Percentiles rank a stretch among this genome's conserved stretches.
phyloP scores from a whole-genome alignment of 169 alveolate species.

The Eimeria tenella region DNA sequence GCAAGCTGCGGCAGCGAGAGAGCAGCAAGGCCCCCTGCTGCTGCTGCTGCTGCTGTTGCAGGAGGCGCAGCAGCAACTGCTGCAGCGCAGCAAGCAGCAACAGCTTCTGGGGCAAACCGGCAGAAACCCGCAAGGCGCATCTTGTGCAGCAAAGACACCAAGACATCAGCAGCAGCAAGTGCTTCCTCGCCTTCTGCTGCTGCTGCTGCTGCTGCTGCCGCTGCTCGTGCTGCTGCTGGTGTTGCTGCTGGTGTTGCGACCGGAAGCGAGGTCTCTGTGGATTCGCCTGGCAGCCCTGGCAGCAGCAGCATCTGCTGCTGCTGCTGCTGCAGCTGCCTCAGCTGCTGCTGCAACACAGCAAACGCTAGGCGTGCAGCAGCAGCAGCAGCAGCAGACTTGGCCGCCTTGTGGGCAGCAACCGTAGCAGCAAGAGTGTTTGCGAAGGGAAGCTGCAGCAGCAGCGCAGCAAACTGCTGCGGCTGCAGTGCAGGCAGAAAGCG shows the following conservation, averaged over 20 bases:
- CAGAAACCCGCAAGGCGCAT: slow-evolving; percentile 2
- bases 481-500: slow-evolving; percentile 38
- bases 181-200: slow-evolving; percentile 11
- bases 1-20: slow-evolving; percentile 56
- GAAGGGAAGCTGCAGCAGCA: slow-evolving; percentile 56
- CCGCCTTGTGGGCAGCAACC: slow-evolving; percentile 9
- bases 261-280: background rate
- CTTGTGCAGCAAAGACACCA: slow-evolving; percentile 24
- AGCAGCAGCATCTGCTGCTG: slow-evolving; percentile 55
- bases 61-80: slow-evolving; percentile 36
- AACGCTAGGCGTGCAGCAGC: background rate
- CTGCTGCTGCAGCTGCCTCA: slow-evolving; percentile 44
- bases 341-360: slow-evolving; percentile 42
- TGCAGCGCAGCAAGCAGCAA: slow-evolving; percentile 65
- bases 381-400: slow-evolving; percentile 28
- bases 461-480: slow-evolving; percentile 68
- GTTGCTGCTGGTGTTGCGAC: background rate
- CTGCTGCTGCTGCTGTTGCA: slow-evolving; percentile 9
- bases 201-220: slow-evolving; percentile 44
- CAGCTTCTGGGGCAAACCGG: slow-evolving; percentile 20
- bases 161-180: slow-evolving; percentile 34
- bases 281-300: slow-evolving; percentile 7
- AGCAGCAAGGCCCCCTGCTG: slow-evolving; percentile 14
- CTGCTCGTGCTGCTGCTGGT: background rate
- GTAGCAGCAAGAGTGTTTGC: slow-evolving; percentile 13